Evolutionary conservation across 1,284 basidiomycete genomes (phyloP).

Genomic region (Ceratobasidium papillatum): DNA sequence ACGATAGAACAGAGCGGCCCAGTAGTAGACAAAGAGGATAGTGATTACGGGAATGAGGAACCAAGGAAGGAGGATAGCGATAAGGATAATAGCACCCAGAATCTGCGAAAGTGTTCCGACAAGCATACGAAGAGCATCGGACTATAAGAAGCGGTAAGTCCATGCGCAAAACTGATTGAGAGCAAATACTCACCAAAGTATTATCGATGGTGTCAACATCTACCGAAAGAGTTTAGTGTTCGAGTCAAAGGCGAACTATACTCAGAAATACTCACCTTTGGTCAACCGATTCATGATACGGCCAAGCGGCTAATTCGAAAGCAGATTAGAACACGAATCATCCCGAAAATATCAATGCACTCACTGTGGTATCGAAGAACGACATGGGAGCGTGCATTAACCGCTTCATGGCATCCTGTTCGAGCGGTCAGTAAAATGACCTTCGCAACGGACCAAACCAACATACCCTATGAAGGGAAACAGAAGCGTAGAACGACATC

Average conservation of each 20-base stretch:
- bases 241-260: neutral
- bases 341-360: slow-evolving; percentile 44
- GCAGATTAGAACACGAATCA: slow-evolving; percentile 13
- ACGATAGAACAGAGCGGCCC: slow-evolving; percentile 84
- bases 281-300: slow-evolving; percentile 88
- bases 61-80: slow-evolving; percentile 58
- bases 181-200: slow-evolving; percentile 21
- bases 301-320: slow-evolving; percentile 72
- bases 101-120: slow-evolving; percentile 70
- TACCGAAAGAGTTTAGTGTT: slow-evolving; percentile 47
- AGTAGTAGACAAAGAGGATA: slow-evolving; percentile 55
- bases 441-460: neutral
- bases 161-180: neutral
- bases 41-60: slow-evolving; percentile 40
- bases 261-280: slow-evolving; percentile 56
- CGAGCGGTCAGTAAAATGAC: slow-evolving; percentile 1
- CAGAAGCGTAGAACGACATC: slow-evolving; percentile 70
- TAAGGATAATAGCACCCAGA: slow-evolving; percentile 77
- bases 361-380: slow-evolving; percentile 87
- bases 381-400: slow-evolving; percentile 81
- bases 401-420: slow-evolving; percentile 65
- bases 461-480: slow-evolving; percentile 57
- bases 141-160: slow-evolving; percentile 46
- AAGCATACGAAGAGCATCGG: slow-evolving; percentile 76
- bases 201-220: slow-evolving; percentile 75